Conservation (phyloP, 1,284 basidiomycete genomes). For the Cerrena zonata region DNA sequence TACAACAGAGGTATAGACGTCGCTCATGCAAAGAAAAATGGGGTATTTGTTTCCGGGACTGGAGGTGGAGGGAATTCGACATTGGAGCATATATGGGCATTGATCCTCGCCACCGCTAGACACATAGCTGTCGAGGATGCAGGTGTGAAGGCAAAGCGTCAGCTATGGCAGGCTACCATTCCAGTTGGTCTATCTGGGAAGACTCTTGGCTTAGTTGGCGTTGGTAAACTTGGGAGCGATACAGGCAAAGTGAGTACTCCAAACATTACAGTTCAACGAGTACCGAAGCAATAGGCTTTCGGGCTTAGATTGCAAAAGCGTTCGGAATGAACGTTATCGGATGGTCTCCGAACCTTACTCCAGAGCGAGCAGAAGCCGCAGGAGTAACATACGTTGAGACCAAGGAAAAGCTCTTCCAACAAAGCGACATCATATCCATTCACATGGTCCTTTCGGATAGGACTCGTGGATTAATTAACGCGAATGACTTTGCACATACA, state of each 20-base stretch:
- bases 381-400: conserved; percentile 43
- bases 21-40: conserved; percentile 41
- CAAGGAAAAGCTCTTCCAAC: conserved; percentile 47
- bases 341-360: conserved; percentile 63
- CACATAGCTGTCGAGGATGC: conserved; percentile 47
- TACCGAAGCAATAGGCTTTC: conserved; percentile 4
- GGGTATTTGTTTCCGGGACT: conserved; percentile 56
- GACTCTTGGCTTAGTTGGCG: conserved; percentile 54
- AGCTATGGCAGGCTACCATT: conserved; percentile 51
- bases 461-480: conserved; percentile 44
- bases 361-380: conserved; percentile 45
- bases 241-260: conserved; percentile 38
- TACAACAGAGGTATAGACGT: conserved; percentile 48
- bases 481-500: conserved; percentile 43
- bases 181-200: conserved; percentile 49
- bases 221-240: conserved; percentile 48
- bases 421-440: conserved; percentile 55
- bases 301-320: conserved; percentile 45
- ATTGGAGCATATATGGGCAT: conserved; percentile 61
- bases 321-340: conserved; percentile 56
- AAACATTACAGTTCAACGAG: neutral
- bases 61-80: conserved; percentile 41
- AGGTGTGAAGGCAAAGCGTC: conserved; percentile 42
- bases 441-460: conserved; percentile 52
- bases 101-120: conserved; percentile 53